These are phyloP conservation scores for Salix brachista DNA, from an alignment of 345 rosid species.

Conservation along the genomic window DNA sequence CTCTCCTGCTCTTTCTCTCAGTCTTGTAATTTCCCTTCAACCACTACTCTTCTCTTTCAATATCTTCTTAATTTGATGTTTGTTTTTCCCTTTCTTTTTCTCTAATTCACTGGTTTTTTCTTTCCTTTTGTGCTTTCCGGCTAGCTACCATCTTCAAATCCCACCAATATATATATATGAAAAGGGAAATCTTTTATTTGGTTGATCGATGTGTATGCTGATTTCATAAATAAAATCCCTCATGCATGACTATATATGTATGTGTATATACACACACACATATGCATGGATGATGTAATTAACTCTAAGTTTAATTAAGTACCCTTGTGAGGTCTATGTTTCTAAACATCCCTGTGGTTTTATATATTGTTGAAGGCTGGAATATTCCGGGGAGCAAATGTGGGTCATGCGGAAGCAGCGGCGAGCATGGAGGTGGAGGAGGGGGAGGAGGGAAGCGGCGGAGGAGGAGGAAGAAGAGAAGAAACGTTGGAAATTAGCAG, in stretches of 20 bases:
- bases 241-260: not conserved
- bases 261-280: no score
- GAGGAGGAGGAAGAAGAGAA: slow-evolving; percentile 45
- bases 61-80: not conserved
- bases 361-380: slow-evolving; percentile 57
- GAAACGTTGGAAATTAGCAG: slow-evolving; percentile 88
- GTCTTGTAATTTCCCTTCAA: slow-evolving; percentile 48
- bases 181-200: not conserved
- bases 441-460: slow-evolving; percentile 64
- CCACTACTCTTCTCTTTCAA: not conserved
- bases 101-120: not conserved
- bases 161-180: not conserved
- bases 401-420: slow-evolving; percentile 32
- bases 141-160: not conserved
- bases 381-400: slow-evolving; percentile 66
- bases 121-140: not conserved
- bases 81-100: not conserved
- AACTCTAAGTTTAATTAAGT: not conserved
- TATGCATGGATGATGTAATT: not conserved
- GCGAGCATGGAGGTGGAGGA: slow-evolving; percentile 58
- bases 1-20: slow-evolving; percentile 95
- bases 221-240: not conserved
- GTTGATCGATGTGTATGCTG: not conserved
- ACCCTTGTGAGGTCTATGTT: not conserved
- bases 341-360: not conserved